Base-by-base conservation (phyloP, 2,329 filamentous ascomycete genomes). In the Aspergillus floridensis region DNA sequence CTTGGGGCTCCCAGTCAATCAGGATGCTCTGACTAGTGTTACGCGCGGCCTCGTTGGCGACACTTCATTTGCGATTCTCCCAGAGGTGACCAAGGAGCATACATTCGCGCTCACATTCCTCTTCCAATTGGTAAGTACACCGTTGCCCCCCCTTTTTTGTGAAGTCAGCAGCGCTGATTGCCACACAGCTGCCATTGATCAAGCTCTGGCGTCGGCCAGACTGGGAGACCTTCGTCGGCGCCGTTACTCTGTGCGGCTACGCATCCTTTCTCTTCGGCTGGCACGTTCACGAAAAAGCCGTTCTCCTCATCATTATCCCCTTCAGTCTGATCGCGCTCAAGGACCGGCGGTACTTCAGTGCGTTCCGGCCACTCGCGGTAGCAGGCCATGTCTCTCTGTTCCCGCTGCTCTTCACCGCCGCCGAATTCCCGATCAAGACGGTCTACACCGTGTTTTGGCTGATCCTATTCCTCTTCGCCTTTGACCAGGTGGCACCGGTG, bases 281-380 rank as follows among this genome's bases (percentile, higher is more conserved):
- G 92, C 95, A 99, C 72, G 95, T 99, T 8, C 95, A 99, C 70
- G 95, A 99, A 73, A 99, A 99, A 77, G 95, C 95, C 1, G 90
- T 99, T 59, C 84, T 99, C 22, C 85, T 98, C 21, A 89, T 98
- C 71, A 92, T 99, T 65, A 90, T 98, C 52, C 95, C 95, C 0
- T 98, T 98, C 80, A 96, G 91, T 67, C 84, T 99, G 62, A 88
- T 98, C 61, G 93, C 93, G 0, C 85, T 98, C 54, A 90, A 89
- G 73, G 93, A 98, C 74, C 86, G 95, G 54, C 88, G 95, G 26
- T 93, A 96, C 72, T 87, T 98, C 32, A 89, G 92, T 59, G 93
- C 93, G 1, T 99, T 98, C 78, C 85, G 92, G 24, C 95, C 95
- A 1, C 80, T 99, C 49, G 93, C 92, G 0, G 93, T 99, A 0